These are phyloP conservation scores for Teunomyces lycoperdinae DNA, from an alignment of 805 yeast species.

Conservation along the genomic window DNA sequence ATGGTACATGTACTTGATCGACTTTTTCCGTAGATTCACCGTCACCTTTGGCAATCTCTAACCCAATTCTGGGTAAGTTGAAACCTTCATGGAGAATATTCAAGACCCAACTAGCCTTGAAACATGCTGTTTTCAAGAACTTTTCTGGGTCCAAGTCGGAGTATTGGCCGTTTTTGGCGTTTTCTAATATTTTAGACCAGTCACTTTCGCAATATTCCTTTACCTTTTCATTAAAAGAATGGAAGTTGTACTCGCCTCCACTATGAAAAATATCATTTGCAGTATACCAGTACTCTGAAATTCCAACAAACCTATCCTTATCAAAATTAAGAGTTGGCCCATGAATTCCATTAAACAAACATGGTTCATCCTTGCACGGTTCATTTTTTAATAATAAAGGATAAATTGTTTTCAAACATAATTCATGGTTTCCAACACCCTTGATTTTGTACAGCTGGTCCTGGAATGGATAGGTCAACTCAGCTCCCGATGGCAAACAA, in stretches of 20 bases:
- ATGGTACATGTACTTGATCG: constrained; percentile 50
- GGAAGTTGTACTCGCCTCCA: constrained; percentile 85
- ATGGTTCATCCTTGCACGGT: constrained; percentile 86
- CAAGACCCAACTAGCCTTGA: constrained; percentile 92
- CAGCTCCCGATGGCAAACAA: constrained; percentile 70
- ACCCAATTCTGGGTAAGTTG: constrained; percentile 70
- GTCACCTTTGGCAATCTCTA: constrained; percentile 37
- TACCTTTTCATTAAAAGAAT: constrained; percentile 62
- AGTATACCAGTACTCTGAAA: constrained; percentile 97
- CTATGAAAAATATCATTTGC: constrained; percentile 86
- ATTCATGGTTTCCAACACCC: constrained; percentile 79
- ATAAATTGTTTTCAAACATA: constrained; percentile 67
- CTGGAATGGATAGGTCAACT: constrained; percentile 44
- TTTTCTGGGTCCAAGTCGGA: constrained; percentile 49
- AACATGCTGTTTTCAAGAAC: constrained; percentile 73
- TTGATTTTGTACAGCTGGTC: constrained; percentile 47
- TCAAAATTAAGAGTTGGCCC: constrained; percentile 84
- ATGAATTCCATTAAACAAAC: constrained; percentile 92
- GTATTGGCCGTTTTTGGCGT: constrained; percentile 56
- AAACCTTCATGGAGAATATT: constrained; percentile 91
- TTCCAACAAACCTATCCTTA: constrained; percentile 82
- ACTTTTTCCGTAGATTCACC: constrained; percentile 24
- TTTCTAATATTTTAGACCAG: constrained; percentile 57
- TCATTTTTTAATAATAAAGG: constrained; percentile 75
- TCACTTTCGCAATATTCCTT: constrained; percentile 70